These are phyloP conservation scores for Colletotrichum chrysophilum DNA, from an alignment of 2,329 filamentous ascomycete genomes.

Conservation along the genomic window DNA sequence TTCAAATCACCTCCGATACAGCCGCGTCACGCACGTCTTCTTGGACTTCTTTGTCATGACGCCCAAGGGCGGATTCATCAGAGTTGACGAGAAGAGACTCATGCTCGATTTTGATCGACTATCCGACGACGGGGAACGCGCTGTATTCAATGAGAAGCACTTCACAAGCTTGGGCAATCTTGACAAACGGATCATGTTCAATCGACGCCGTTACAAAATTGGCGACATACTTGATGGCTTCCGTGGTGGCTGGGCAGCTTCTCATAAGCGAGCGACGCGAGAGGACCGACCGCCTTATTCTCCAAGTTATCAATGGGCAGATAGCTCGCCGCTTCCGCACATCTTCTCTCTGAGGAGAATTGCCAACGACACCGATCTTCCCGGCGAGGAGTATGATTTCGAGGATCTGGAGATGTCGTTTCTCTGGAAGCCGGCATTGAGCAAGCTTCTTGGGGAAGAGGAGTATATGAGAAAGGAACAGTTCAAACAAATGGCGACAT, in stretches of 20 bases:
- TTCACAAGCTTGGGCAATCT: not conserved
- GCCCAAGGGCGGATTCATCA: not conserved
- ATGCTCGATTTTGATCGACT: not conserved
- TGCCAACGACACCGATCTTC: conserved; percentile 22
- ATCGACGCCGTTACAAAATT: not conserved
- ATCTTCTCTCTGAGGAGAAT: conserved; percentile 12
- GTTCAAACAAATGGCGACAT: not conserved
- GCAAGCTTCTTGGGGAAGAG: conserved; percentile 19
- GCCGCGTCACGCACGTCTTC: conserved; percentile 7
- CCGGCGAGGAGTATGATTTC: conserved; percentile 5
- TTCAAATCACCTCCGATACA: conserved; percentile 9
- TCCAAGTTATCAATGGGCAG: not conserved
- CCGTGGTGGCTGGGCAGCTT: not conserved
- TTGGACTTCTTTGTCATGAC: not conserved
- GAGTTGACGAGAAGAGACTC: not conserved
- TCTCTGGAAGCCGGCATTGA: conserved; percentile 18
- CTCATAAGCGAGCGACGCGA: not conserved
- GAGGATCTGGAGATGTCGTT: conserved; percentile 8
- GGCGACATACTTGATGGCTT: not conserved
- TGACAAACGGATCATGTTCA: not conserved
- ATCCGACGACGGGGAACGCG: not conserved
- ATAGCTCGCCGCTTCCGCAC: not conserved
- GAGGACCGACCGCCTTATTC: not conserved
- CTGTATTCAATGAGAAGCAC: not conserved
- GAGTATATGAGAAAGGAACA: not conserved